Base-by-base conservation (phyloP, 1,284 basidiomycete species). In the Ceratobasidium sp. region DNA sequence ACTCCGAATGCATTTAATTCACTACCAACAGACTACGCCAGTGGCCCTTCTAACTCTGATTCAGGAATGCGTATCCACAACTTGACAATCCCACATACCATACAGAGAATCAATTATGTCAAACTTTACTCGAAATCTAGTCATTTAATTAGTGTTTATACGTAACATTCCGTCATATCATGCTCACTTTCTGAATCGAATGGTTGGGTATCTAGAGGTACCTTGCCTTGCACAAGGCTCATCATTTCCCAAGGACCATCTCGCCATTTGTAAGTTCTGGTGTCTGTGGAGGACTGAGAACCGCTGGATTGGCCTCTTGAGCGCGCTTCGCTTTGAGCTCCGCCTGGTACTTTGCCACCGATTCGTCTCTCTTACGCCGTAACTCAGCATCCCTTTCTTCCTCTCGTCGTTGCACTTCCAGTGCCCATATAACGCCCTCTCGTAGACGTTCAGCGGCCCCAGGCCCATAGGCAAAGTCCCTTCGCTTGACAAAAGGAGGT, bases 401-500 rank as follows among this genome's bases (percentile, higher is more conserved):
- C 25, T 68, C 65, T 35, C 31, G 38, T 22, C 65, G 38, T 29
- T 68, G 65, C 6, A 68, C 65, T 31, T 68, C 65, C 27, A 55
- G 35, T 35, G 65, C 65, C 65, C 65, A 68, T 8, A 35, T 31
- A n/a, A n/a, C 43, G 4, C 65, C 65, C 32, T 68, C 65, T n/a
- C 42, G 40, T 52, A 68, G 55, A 20, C 65, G 65, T 22, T 68
- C 65, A 15, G 65, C 65, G 27, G 65, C 65, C 6, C 65, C 65
- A 38, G 54, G 65, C 6, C 65, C 65, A 34, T 68, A 68, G 12
- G 65, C 65, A 56, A 68, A 68, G 32, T 68, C 65, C 29, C 65
- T 53, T 22, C 65, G 65, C 43, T 68, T 68, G 13, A 68, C 65
- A 49, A 68, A 68, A 25, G 65, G 42, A 12, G 65, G 65, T 22